Base-by-base conservation (phyloP, 768 basidiomycete genomes). In the Punctularia strigosozonata region DNA sequence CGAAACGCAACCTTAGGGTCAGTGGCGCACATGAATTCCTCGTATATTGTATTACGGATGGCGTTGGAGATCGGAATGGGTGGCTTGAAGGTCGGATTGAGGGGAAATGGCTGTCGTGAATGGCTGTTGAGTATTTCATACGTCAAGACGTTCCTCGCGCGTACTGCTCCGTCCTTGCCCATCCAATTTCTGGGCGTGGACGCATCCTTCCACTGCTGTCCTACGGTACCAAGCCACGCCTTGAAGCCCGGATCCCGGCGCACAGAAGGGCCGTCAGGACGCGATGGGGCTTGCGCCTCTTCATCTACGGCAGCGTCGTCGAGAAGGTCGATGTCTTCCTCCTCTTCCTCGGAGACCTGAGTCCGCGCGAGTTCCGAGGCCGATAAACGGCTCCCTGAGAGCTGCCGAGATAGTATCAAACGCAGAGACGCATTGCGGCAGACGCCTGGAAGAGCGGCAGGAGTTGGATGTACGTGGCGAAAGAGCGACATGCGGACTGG, bases 11-110 rank as follows among this genome's bases (percentile, higher is more conserved):
- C n/a, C 49, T 80, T 74, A 25, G 50, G 43, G 19, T 64, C 43
- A 0, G 80, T 81, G 46, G 83, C 60, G n/a, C 38, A 28, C 62
- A 81, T 71, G 56, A 72, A 84, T 18, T 68, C 60, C 4, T 59
- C 44, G 56, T 79, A 91, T 26, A 92, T 71, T 15, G 54, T 54
- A 1, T 66, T 61, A 31, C 77, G 70, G 28, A 73, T 54, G 5
- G 48, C 52, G 46, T 89, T 73, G 2, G 86, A 81, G 34, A 87
- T 60, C 4, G 89, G 88, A 5, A 74, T 57, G 8, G 82, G 83
- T 4, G 90, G 89, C 47, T 71, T 73, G 60, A 91, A 94, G 1
- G 81, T 75, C 4, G 75, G 75, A 51, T 94, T 92, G 59, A 85
- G 64, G 10, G 86, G 85, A 54, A 91, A 91, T 1, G 87, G 88